Evolutionary conservation across 345 rosid species (phyloP).

Genomic region (Conringia planisiliqua): DNA sequence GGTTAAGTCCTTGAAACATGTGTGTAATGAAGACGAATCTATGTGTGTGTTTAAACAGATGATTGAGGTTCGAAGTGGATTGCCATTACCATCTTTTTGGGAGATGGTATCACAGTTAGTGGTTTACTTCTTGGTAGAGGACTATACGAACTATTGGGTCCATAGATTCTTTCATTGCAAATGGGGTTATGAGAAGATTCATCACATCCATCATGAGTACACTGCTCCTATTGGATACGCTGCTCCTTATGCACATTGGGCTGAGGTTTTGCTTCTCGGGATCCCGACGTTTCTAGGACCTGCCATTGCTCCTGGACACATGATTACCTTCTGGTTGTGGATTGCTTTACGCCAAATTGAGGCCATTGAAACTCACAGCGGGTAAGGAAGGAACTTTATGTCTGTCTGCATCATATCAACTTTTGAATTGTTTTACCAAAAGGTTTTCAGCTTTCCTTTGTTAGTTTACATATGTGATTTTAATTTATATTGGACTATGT

Average conservation of each 20-base stretch:
- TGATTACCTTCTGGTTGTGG: conserved; percentile 83
- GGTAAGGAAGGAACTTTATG: conserved; percentile 38
- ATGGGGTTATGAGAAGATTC: conserved; percentile 83
- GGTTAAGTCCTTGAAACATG: background rate
- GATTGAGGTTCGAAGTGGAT: conserved; percentile 59
- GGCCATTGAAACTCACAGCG: conserved; percentile 83
- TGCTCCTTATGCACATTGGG: conserved; percentile 86
- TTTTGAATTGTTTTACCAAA: conserved; percentile 15
- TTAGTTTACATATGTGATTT: background rate
- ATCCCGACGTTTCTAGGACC: conserved; percentile 83
- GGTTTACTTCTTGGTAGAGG: conserved; percentile 73
- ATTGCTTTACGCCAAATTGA: conserved; percentile 75
- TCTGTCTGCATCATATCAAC: background rate
- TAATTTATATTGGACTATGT: background rate
- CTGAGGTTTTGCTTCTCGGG: conserved; percentile 68
- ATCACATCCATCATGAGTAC: conserved; percentile 73
- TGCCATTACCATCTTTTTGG: conserved; percentile 71
- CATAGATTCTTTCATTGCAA: conserved; percentile 71
- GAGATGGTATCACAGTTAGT: conserved; percentile 60
- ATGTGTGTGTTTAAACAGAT: conserved; percentile 35
- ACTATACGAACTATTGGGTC: conserved; percentile 74
- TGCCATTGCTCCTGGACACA: conserved; percentile 79
- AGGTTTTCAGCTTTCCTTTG: background rate
- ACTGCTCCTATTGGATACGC: conserved; percentile 70
- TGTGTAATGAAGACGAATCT: too few species aligned